Evolutionary conservation across 495 filamentous ascomycete genomes (phyloP), one percentile per base, ranked within the genome.

Genomic region (Aspergillus bertholletiae): DNA sequence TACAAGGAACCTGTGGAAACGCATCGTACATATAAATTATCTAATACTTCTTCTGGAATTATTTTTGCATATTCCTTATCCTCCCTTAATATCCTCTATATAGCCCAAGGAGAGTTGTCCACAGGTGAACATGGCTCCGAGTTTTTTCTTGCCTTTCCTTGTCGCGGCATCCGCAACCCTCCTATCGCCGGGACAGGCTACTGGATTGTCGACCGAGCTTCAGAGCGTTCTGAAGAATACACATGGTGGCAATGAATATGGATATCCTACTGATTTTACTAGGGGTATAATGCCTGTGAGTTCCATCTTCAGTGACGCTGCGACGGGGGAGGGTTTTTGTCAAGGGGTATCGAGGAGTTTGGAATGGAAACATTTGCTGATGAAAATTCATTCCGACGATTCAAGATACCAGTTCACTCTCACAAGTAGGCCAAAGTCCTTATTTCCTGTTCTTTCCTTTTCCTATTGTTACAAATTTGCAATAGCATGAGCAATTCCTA

Each of bases 181-280:
- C 30, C 58, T 67, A 12, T 61, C 58, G 28, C 60, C 67, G 54
- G 43, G 41, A 15, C 59, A 59, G 20, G 69, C 64, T 35, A 34
- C 58, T n/a, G 69, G 56, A 17, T 46, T 63, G 46, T 63, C 72
- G 12, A 61, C 68, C 17, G 60, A 66, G 53, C 51, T 78, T 4
- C 75, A 79, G 56, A 67, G 63, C 47, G 69, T 79, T 21, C 50
- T 79, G 45, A 64, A 63, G 41, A 76, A 77, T 62, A 77, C 75
- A 17, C 71, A 77, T 50, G 56, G 61, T 23, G 68, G 70, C 57
- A 54, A 61, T 27, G 72, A 67, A 13, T 77, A 72, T 64, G 63
- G 62, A 15, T 80, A 79, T 53, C 77, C 75, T 7, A 79, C 75
- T 0, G 73, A 76, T 58, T 59, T 79, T 3, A 79, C 75, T 1